Evolutionary conservation across 176 grass and related monocot genomes (phyloP).

Genomic region (Poa pratensis): DNA sequence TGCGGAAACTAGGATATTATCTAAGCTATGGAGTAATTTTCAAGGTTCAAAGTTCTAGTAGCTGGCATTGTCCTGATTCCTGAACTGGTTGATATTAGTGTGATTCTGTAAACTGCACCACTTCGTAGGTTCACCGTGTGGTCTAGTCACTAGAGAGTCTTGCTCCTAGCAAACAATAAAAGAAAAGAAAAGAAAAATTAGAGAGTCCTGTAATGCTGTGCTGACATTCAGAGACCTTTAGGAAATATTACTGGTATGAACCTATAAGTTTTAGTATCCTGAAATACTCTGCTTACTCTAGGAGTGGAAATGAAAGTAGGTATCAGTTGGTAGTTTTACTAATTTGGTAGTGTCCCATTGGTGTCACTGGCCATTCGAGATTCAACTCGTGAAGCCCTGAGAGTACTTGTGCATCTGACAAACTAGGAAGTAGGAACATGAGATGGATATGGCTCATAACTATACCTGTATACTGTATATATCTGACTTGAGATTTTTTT

Average conservation of each 20-base stretch:
- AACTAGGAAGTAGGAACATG: not conserved
- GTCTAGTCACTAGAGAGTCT: not conserved
- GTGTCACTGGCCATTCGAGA: not conserved
- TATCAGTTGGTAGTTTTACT: not conserved
- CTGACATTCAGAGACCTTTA: conserved; percentile 1
- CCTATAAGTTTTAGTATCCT: not conserved
- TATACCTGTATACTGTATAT: conserved; percentile 1
- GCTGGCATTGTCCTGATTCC: conserved; percentile 27
- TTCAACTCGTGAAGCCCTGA: conserved; percentile 28
- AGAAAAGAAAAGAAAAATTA: not conserved
- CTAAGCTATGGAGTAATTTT: conserved; percentile 6
- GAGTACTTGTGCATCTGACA: conserved; percentile 19
- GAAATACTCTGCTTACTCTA: conserved; percentile 6
- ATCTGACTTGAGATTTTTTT: not conserved
- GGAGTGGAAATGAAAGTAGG: conserved; percentile 9
- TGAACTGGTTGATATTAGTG: conserved; percentile 26
- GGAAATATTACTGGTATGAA: not conserved
- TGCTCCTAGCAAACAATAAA: not conserved
- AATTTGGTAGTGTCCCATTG: not conserved
- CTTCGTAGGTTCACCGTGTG: conserved; percentile 4
- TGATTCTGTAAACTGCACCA: conserved; percentile 15
- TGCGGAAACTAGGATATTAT: conserved; percentile 2
- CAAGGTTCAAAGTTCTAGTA: conserved; percentile 22
- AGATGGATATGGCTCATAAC: conserved; percentile 19
- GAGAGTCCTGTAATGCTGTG: not conserved